Conservation (phyloP, 345 rosid genomes). For the Combretum micranthum region DNA sequence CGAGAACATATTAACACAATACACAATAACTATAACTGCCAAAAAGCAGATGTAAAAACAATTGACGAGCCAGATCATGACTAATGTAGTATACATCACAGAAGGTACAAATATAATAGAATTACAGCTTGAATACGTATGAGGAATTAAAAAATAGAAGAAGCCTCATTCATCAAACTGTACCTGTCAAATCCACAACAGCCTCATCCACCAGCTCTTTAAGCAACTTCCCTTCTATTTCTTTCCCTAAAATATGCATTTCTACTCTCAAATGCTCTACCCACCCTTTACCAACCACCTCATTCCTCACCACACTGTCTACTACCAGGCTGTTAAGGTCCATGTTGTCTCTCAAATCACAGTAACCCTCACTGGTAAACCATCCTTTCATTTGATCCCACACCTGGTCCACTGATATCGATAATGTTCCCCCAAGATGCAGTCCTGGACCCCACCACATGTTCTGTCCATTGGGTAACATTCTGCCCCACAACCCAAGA, state of each 20-base stretch:
- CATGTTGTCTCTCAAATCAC: conserved; percentile 17
- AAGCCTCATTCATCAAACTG: conserved; percentile 13
- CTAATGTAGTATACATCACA: too few species aligned
- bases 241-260: conserved; percentile 40
- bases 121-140: background rate
- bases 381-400: conserved; percentile 65
- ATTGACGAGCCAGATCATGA: too few species aligned
- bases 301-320: conserved; percentile 58
- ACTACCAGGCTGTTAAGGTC: conserved; percentile 49
- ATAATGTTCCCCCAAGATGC: conserved; percentile 13
- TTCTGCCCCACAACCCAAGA: conserved; percentile 27
- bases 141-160: background rate
- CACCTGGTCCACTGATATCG: conserved; percentile 44
- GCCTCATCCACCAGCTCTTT: conserved; percentile 79
- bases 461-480: conserved; percentile 15
- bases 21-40: too few species aligned
- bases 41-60: too few species aligned
- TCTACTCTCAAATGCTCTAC: conserved; percentile 36
- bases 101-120: too few species aligned
- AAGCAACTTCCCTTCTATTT: conserved; percentile 57
- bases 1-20: too few species aligned
- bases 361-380: conserved; percentile 33
- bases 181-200: conserved; percentile 43
- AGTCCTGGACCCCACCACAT: conserved; percentile 10
- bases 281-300: conserved; percentile 76